These are phyloP conservation scores for Halophytophthora batemanensis DNA, from an alignment of 352 stramenopile genomes.

Conservation along the genomic window DNA sequence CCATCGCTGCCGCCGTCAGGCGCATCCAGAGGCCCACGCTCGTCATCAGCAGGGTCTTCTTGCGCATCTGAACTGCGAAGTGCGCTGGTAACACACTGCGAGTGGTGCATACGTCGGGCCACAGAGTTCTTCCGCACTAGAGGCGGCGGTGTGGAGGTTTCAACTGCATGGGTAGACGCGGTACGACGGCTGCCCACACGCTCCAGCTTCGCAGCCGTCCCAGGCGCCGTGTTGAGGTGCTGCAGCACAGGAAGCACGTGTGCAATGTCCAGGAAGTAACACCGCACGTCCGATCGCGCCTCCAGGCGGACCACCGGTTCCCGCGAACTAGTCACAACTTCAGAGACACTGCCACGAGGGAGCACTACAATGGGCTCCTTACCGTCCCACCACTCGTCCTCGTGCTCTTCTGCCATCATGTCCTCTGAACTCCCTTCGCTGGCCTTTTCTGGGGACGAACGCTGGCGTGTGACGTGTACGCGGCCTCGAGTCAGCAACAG, in stretches of 20 bases:
- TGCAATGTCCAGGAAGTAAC: slow-evolving; percentile 45
- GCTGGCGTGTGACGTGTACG: slow-evolving; percentile 12
- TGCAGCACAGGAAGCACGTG: slow-evolving; percentile 25
- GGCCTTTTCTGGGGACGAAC: slow-evolving; percentile 2
- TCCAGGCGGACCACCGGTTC: slow-evolving; percentile 20
- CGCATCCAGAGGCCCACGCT: slow-evolving; percentile 4
- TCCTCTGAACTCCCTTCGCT: slow-evolving; percentile 1
- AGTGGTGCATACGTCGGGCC: slow-evolving; percentile 25
- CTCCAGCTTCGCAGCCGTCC: slow-evolving; percentile 1
- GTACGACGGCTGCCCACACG: neutral
- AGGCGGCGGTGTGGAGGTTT: slow-evolving; percentile 2
- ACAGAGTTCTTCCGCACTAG: slow-evolving; percentile 22
- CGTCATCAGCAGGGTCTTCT: slow-evolving; percentile 10
- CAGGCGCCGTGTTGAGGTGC: slow-evolving; percentile 1
- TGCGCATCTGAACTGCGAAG: slow-evolving; percentile 8
- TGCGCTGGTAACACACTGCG: slow-evolving; percentile 32
- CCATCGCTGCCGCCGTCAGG: slow-evolving; percentile 12
- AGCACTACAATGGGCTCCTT: slow-evolving; percentile 30
- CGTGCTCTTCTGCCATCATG: neutral
- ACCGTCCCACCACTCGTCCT: slow-evolving; percentile 32
- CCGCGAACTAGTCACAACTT: slow-evolving; percentile 11
- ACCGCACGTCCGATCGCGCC: slow-evolving; percentile 46
- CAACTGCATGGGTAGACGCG: neutral
- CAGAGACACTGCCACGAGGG: slow-evolving; percentile 9
- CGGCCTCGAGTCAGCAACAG: slow-evolving; percentile 30